Evolutionary conservation across 495 filamentous ascomycete species (phyloP), one percentile per base, ranked within the genome.

Genomic region (Podospora conica): DNA sequence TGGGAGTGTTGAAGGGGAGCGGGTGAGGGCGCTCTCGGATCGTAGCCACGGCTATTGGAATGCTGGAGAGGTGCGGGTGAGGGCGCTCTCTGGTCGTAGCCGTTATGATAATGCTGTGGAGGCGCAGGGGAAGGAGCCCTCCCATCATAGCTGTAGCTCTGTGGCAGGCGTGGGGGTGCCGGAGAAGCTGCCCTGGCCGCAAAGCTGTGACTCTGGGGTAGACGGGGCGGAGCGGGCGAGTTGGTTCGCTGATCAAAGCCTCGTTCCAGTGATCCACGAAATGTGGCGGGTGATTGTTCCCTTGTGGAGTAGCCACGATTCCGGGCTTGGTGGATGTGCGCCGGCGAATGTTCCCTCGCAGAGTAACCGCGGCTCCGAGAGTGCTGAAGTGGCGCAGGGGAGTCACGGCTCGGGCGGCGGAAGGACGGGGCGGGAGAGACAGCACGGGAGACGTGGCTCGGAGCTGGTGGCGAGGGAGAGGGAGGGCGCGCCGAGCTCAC

Each of bases 1-100:
- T 55, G n/a, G 21, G 53, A 55, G n/a, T 22, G n/a, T 7, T 65
- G 64, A 27, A 76, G 71, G 20, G 77, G 81, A 40, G 81, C 81
- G n/a, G 88, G 88, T 24, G 88, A 90, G n/a, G 86, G 85, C 12
- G 83, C 85, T 67, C 86, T 79, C 22, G 83, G 78, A 53, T 66
- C 66, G 54, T 76, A 70, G 53, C 66, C 69, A 10, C 21, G 23
- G 20, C 54, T 56, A 11, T 65, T 63, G 25, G 77, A 48, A 7
- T 48, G 40, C 15, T 48, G 40, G 8, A 48, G 71, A n/a, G 77
- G 81, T 53, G 81, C 80, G 23, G 88, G 88, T 23, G 88, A 90
- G n/a, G 86, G 85, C 15, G 83, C 85, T 67, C 86, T 79, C 21
- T 82, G 78, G 31, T 66, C 66, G 55, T 76, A 70, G 53, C 65